These are phyloP conservation scores for Insectozyma bohioensis DNA, from an alignment of 1,139 yeast genomes.

Conservation along the genomic window DNA sequence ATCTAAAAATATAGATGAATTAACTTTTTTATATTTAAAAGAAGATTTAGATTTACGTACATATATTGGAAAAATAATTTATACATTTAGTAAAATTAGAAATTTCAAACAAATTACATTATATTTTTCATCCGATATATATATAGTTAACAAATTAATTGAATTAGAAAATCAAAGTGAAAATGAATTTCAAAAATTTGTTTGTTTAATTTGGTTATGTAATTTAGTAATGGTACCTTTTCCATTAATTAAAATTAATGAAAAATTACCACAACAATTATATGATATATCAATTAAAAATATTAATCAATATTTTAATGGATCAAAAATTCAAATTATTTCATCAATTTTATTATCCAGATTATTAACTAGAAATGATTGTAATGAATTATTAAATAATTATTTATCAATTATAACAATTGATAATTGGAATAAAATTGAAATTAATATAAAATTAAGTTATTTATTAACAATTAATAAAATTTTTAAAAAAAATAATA, in stretches of 20 bases:
- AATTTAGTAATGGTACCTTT: slow-evolving; percentile 74
- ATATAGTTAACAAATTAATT: slow-evolving; percentile 42
- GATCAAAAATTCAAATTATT: slow-evolving; percentile 31
- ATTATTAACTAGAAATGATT: slow-evolving; percentile 36
- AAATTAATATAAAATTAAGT: slow-evolving; percentile 28
- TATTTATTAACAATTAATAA: slow-evolving; percentile 40
- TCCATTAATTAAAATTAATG: slow-evolving; percentile 44
- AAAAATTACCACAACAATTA: slow-evolving; percentile 32
- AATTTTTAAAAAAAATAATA: slow-evolving; percentile 28
- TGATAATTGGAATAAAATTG: slow-evolving; percentile 18
- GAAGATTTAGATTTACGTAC: neutral
- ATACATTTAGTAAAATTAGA: slow-evolving; percentile 62
- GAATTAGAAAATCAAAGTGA: slow-evolving; percentile 15
- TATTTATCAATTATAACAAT: slow-evolving; percentile 18
- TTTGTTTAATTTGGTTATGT: slow-evolving; percentile 72
- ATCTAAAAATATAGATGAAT: slow-evolving; percentile 25
- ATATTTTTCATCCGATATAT: slow-evolving; percentile 61
- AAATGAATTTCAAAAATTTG: slow-evolving; percentile 57
- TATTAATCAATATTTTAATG: slow-evolving; percentile 24
- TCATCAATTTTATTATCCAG: slow-evolving; percentile 39
- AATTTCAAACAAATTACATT: slow-evolving; percentile 60
- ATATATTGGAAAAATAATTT: slow-evolving; percentile 39
- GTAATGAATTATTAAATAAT: slow-evolving; percentile 16
- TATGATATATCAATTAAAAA: slow-evolving; percentile 29
- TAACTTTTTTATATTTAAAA: slow-evolving; percentile 30